Base-by-base conservation (phyloP, 768 basidiomycete genomes). In the Lactarius vividus region DNA sequence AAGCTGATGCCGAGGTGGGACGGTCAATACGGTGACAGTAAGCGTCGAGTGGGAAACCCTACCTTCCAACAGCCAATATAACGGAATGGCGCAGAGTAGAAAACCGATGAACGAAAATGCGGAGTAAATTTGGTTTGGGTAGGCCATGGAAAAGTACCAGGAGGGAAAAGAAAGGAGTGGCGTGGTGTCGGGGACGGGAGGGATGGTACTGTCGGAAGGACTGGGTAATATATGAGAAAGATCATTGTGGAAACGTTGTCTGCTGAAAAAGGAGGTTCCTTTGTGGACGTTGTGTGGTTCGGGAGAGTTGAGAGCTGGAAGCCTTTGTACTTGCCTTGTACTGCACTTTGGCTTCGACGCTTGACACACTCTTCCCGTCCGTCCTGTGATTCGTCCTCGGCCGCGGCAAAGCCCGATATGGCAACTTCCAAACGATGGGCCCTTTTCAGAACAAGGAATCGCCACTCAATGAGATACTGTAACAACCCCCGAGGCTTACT, bases 61-160 rank as follows among this genome's bases (percentile, higher is more conserved):
- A 72, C 79, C 80, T 78, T 84, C 78, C 54, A 85, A 74, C 74
- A 87, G 85, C 82, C 83, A 85, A 20, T 81, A 80, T 31, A 84
- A 75, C 9, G 86, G 84, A 62, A 85, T 75, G 61, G 76, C 71
- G 10, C 83, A 79, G n/a, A 85, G 72, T 65, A 84, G 57, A 63
- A 83, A 80, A 9, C 78, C 76, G 59, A 84, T 75, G 75, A 83
- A 83, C 39, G 83, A 69, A 60, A 77, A 73, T 10, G 74, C 73
- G 53, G 76, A 73, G 60, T 74, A 74, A n/a, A 75, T 61, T 44
- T 64, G 42, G 42, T 70, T 71, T 1, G 71, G 58, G 57, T 59
- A 57, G 33, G 60, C 10, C 65, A 66, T 66, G 6, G 42, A 8
- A 13, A 26, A 26, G 26, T 52, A 52, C 49, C 23, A 18, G 4